Evolutionary conservation across 2,329 filamentous ascomycete species (phyloP), one percentile per base, ranked within the genome.

Genomic region (Neonectria magnoliae): DNA sequence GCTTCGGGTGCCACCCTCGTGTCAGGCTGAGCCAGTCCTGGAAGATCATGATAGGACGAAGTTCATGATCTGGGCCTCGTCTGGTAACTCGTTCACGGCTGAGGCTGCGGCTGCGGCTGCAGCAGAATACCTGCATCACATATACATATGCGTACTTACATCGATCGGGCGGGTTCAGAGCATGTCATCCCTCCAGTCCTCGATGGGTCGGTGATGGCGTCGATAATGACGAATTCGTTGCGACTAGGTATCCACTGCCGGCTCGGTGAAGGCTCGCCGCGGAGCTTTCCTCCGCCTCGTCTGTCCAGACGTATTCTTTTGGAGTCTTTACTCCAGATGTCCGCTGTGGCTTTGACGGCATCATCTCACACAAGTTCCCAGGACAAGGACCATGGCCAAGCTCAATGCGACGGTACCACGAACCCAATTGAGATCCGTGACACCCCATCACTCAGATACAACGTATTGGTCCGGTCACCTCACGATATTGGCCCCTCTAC

Each of bases 391-490:
- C 41, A 29, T 65, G 18, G 50, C 63, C 45, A 42, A 62, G 55
- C 13, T 63, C 57, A 60, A 56, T 64, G 60, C 57, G 48, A 65
- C 56, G 53, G 65, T 69, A 41, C 44, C 71, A 69, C 67, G 41
- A 71, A 50, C 68, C 68, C 36, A 62, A 62, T 47, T 65, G 66
- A 70, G 71, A 73, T 73, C 68, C 69, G 65, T 70, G 64, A 70
- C 62, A 64, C 63, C 70, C 64, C 45, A 33, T 63, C 66, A 55
- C 42, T n/a, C n/a, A 25, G 42, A 25, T 41, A 33, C 16, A 31
- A 25, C 55, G 25, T 38, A 57, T 53, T 62, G 41, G 41, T 47
- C 42, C 41, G 36, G 42, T 57, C 59, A 45, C 48, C 16, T 56
- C 64, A 36, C 18, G 48, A 47, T 31, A 48, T 29, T 45, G 22